Evolutionary conservation across 139 green algal genomes (phyloP).

Genomic region (Pleodorina starrii): DNA sequence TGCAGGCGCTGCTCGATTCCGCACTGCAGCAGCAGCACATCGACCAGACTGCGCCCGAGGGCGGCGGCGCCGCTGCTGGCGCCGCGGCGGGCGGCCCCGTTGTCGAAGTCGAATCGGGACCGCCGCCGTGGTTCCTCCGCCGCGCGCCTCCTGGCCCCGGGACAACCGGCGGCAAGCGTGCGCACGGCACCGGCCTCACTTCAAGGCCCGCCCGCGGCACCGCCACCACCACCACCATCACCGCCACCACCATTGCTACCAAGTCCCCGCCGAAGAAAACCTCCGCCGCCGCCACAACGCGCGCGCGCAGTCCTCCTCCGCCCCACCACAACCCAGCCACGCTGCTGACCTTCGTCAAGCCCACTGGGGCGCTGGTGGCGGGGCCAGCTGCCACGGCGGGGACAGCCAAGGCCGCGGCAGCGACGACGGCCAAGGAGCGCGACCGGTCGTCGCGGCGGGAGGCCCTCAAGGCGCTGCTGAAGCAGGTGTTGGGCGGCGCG

Average conservation of each 20-base stretch:
- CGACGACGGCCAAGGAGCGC: constrained; percentile 23
- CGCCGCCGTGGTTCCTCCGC: constrained; percentile 3
- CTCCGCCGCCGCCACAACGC: no score
- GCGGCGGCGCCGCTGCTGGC: no score
- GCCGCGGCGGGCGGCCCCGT: background rate
- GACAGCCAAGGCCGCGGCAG: no score
- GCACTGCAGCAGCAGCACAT: background rate
- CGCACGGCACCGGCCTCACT: background rate
- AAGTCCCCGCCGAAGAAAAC: constrained; percentile 7
- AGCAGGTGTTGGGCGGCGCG: constrained; percentile 8
- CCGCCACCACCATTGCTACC: background rate
- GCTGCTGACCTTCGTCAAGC: no score
- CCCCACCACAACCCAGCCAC: no score
- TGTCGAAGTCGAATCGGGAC: background rate
- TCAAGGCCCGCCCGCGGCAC: background rate
- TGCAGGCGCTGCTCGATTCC: constrained; percentile 7
- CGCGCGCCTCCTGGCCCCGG: background rate
- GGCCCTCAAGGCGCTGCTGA: constrained; percentile 40
- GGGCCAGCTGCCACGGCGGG: no score
- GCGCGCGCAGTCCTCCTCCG: background rate
- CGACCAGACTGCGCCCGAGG: background rate
- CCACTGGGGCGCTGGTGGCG: no score
- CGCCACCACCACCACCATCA: no score
- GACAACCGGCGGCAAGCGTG: background rate
- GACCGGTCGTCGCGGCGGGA: constrained; percentile 37